phyloP scores from a whole-genome alignment of 495 filamentous ascomycete genomes.

The Diplogelasinospora grovesii region DNA sequence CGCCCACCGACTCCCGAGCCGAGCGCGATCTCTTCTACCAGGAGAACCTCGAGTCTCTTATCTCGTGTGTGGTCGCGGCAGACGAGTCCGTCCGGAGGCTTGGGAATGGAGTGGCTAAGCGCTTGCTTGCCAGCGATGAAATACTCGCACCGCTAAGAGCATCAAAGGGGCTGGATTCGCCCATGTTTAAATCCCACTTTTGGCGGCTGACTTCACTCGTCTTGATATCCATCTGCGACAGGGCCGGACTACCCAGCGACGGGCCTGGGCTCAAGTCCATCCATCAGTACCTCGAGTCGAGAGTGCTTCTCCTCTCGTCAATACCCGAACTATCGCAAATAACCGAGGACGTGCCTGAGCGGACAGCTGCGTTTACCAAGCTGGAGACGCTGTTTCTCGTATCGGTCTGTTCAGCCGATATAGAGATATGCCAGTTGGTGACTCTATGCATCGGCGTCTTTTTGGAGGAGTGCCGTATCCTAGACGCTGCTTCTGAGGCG shows the following conservation, averaged over 20 bases:
- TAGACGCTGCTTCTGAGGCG: constrained; percentile 42
- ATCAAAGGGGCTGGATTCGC: constrained; percentile 32
- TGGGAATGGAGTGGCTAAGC: constrained; percentile 38
- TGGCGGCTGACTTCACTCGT: constrained; percentile 49
- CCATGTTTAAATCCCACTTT: constrained; percentile 38
- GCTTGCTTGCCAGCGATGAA: constrained; percentile 37
- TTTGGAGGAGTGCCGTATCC: constrained; percentile 51
- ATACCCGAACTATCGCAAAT: constrained; percentile 42
- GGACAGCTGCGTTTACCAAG: constrained; percentile 39
- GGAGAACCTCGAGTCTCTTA: constrained; percentile 42
- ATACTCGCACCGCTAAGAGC: constrained; percentile 31
- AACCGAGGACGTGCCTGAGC: constrained; percentile 43
- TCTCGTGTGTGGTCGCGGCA: constrained; percentile 44
- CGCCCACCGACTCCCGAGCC: constrained; percentile 20
- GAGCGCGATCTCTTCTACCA: constrained; percentile 42
- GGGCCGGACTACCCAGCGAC: constrained; percentile 33
- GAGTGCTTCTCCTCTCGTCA: constrained; percentile 39
- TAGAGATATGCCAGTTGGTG: constrained; percentile 54
- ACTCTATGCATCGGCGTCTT: constrained; percentile 57
- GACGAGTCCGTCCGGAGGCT: constrained; percentile 43
- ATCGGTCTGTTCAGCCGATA: constrained; percentile 55
- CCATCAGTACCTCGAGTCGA: constrained; percentile 45
- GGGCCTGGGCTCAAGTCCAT: constrained; percentile 40
- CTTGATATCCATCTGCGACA: constrained; percentile 44
- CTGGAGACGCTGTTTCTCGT: constrained; percentile 55